Evolutionary conservation across 176 grass and related monocot species (phyloP).

Genomic region (Oryza meridionalis): DNA sequence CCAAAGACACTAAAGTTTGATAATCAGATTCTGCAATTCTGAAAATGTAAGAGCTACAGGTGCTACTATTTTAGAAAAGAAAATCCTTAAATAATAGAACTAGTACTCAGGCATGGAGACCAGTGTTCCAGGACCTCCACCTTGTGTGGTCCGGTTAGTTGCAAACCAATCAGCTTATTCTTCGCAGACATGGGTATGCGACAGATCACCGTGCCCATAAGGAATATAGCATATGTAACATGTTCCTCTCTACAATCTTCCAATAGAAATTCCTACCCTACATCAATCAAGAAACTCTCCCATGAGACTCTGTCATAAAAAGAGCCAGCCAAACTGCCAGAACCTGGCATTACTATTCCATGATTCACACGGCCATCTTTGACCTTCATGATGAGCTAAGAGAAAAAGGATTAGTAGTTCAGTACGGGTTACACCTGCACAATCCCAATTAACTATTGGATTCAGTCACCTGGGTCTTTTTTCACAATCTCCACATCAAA

Average conservation of each 20-base stretch:
- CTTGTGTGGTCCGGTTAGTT: not conserved
- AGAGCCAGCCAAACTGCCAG: constrained; percentile 1
- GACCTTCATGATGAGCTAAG: not conserved
- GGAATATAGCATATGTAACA: not conserved
- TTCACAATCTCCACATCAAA: constrained; percentile 18
- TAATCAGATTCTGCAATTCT: not conserved
- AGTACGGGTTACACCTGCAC: constrained; percentile 5
- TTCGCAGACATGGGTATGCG: not conserved
- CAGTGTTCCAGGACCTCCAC: not conserved
- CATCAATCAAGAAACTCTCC: constrained; percentile 29
- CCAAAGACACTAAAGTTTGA: not conserved
- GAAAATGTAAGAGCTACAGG: not conserved
- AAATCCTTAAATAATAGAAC: not conserved
- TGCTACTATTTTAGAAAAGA: not conserved
- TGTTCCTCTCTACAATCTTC: constrained; percentile 22
- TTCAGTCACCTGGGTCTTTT: constrained; percentile 3
- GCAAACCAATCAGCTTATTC: constrained; percentile 4
- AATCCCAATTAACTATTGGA: not conserved
- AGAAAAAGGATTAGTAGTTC: not conserved
- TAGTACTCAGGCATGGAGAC: not conserved
- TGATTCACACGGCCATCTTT: constrained; percentile 32
- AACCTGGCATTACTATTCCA: constrained; percentile 4
- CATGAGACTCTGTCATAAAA: constrained; percentile 23
- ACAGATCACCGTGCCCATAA: not conserved
- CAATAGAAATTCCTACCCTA: constrained; percentile 8